Conservation (phyloP, 192 early-diverging fungal genomes). For the Coemansia sp. region DNA sequence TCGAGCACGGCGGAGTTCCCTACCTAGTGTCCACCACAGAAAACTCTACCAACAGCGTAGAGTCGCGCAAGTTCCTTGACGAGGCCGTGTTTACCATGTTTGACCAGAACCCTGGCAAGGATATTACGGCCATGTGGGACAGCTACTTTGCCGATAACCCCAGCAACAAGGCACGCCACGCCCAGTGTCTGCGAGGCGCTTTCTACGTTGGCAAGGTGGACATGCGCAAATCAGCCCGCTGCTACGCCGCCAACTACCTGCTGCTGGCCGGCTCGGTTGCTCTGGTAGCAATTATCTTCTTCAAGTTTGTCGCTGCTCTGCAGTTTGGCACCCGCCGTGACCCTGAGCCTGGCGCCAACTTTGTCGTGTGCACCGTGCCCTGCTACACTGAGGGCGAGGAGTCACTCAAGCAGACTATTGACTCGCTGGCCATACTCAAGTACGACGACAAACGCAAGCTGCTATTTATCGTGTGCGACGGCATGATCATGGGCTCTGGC, state of each 20-base stretch:
- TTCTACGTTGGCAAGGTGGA: conserved; percentile 90
- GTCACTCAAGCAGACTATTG: conserved; percentile 87
- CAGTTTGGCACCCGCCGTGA: conserved; percentile 74
- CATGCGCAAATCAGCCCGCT: conserved; percentile 71
- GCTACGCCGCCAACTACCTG: conserved; percentile 84
- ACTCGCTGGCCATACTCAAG: conserved; percentile 86
- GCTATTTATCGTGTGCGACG: conserved; percentile 94
- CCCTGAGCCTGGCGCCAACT: conserved; percentile 84
- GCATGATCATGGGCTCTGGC: conserved; percentile 94
- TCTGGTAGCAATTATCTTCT: conserved; percentile 79
- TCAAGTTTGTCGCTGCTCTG: conserved; percentile 96
- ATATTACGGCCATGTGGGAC: conserved; percentile 65
- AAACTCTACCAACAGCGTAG: conserved; percentile 43
- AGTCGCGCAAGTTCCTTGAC: conserved; percentile 62
- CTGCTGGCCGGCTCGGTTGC: conserved; percentile 77
- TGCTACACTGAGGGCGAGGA: conserved; percentile 98
- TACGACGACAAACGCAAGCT: conserved; percentile 99
- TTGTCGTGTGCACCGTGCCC: conserved; percentile 92
- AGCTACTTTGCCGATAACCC: conserved; percentile 53
- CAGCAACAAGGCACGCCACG: conserved; percentile 52
- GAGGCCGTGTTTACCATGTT: conserved; percentile 64
- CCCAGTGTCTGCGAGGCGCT: conserved; percentile 77
- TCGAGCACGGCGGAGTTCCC: conserved; percentile 49
- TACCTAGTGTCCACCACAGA: conserved; percentile 51
- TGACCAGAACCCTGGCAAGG: conserved; percentile 61